A percentile compares a stretch with the other conserved stretches of the same genome.
Evolutionary conservation across 768 basidiomycete genomes (phyloP).

Genomic region (Galerina marginata): DNA sequence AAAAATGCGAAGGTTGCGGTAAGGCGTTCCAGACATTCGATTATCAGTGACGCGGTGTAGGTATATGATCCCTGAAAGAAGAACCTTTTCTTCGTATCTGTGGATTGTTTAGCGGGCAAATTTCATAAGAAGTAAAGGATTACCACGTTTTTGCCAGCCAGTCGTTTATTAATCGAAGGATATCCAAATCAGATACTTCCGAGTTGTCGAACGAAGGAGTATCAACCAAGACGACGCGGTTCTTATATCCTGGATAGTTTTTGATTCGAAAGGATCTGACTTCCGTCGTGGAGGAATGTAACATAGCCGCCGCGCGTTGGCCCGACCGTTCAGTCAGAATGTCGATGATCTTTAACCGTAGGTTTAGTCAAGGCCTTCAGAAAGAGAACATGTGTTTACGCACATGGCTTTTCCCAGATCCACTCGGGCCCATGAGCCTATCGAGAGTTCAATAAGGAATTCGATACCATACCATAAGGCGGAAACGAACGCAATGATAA

Average conservation of each 20-base stretch:
- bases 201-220: slow-evolving; percentile 36
- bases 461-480: not conserved
- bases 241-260: slow-evolving; percentile 22
- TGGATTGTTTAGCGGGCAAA: not conserved
- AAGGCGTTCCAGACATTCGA: slow-evolving; percentile 32
- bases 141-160: slow-evolving; percentile 32
- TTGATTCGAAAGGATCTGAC: slow-evolving; percentile 17
- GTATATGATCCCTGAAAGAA: slow-evolving; percentile 35
- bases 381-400: not conserved
- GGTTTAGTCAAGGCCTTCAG: not conserved
- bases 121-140: not conserved
- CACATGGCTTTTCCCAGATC: slow-evolving; percentile 35
- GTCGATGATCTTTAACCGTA: slow-evolving; percentile 29
- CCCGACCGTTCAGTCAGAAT: slow-evolving; percentile 9
- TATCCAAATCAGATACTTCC: slow-evolving; percentile 24
- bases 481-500: too few relatives aligned
- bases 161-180: slow-evolving; percentile 28
- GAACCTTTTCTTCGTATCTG: slow-evolving; percentile 17
- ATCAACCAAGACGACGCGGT: slow-evolving; percentile 30
- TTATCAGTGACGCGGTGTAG: slow-evolving; percentile 39
- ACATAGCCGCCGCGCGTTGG: slow-evolving; percentile 14
- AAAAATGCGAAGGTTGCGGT: slow-evolving; percentile 36
- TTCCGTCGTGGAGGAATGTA: slow-evolving; percentile 27
- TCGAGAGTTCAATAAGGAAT: not conserved
- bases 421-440: slow-evolving; percentile 36